Base-by-base conservation (phyloP, 1,284 basidiomycete genomes). In the Blastosporella zonata region DNA sequence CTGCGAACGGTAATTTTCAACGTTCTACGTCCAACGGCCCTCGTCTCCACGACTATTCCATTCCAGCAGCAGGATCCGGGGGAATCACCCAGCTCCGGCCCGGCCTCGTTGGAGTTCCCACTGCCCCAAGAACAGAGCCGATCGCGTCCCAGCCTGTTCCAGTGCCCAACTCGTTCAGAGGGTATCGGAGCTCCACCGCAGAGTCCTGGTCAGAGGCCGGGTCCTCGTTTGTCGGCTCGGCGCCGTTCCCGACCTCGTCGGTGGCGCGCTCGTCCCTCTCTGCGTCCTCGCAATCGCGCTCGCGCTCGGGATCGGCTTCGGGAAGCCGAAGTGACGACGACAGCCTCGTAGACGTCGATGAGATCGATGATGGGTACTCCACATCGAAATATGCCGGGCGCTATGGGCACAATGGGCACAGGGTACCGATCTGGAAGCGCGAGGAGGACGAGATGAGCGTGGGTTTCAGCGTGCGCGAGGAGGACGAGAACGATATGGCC, bases 1-100 rank as follows among this genome's bases (percentile, higher is more conserved):
- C 70, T 2, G 58, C 59, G 18, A 51, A 33, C 42, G 56, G 52
- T n/a, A 49, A 52, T 27, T 57, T 55, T 39, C 43, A 43, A 37
- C 65, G 68, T 20, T 61, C 73, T 2, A 62, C 66, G 0, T 74
- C 73, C 12, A 62, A 68, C 13, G 80, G 81, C 1, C 83, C 84
- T 2, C 73, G 80, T 31, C 65, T 87, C 61, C 82, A 86, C 55
- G 79, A 87, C 61, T 87, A 84, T 59, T 58, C 77, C 17, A 62
- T 84, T 38, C 71, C 62, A 17, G 59, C 66, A 7, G 59, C 65
- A 48, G 64, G 62, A 8, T 53, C 66, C 9, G 67, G 68, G 42
- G 68, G 68, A 28, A 67, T 81, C 41, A 78, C 78, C 2, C 79
- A 80, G 39, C 64, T 84, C 10, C 70, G 78, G 27, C 82, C 81